phyloP scores from a whole-genome alignment of 2,329 filamentous ascomycete genomes.

The Paramyrothecium roridum region DNA sequence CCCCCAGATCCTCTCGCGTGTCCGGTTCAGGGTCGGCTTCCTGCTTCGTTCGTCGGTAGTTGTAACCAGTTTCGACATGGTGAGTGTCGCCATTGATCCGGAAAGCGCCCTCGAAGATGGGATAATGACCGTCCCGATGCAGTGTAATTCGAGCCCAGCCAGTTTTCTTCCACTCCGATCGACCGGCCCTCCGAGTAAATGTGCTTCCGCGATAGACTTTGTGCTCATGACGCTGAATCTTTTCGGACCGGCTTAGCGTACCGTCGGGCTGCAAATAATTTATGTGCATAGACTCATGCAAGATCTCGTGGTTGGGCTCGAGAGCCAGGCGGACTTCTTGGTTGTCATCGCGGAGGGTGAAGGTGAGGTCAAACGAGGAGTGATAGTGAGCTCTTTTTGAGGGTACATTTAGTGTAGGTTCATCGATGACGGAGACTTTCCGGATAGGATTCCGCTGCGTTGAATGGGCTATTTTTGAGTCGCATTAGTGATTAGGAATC shows the following conservation, averaged over 20 bases:
- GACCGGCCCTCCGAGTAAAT: constrained; percentile 61
- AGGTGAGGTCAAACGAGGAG: constrained; percentile 81
- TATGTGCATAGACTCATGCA: constrained; percentile 72
- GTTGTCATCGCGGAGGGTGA: constrained; percentile 64
- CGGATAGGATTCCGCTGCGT: constrained; percentile 72
- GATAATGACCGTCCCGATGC: constrained; percentile 69
- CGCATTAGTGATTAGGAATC: constrained; percentile 14
- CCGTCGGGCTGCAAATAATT: constrained; percentile 72
- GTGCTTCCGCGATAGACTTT: constrained; percentile 80
- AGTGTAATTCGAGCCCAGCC: constrained; percentile 87
- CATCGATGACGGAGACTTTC: constrained; percentile 69
- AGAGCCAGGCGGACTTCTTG: constrained; percentile 75
- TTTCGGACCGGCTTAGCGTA: constrained; percentile 60
- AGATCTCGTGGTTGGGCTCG: constrained; percentile 87
- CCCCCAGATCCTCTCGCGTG: constrained; percentile 56
- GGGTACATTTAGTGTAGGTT: constrained; percentile 73
- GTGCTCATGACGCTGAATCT: constrained; percentile 69
- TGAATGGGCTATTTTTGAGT: constrained; percentile 57
- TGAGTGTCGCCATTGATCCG: constrained; percentile 78
- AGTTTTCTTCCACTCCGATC: constrained; percentile 69
- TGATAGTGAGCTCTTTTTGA: constrained; percentile 76
- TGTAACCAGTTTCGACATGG: constrained; percentile 74
- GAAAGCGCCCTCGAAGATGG: constrained; percentile 89
- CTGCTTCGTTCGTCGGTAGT: constrained; percentile 72
- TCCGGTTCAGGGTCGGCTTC: constrained; percentile 63